Conservation (phyloP, 2,329 filamentous ascomycete genomes). For the Dissoconium aciculare region DNA sequence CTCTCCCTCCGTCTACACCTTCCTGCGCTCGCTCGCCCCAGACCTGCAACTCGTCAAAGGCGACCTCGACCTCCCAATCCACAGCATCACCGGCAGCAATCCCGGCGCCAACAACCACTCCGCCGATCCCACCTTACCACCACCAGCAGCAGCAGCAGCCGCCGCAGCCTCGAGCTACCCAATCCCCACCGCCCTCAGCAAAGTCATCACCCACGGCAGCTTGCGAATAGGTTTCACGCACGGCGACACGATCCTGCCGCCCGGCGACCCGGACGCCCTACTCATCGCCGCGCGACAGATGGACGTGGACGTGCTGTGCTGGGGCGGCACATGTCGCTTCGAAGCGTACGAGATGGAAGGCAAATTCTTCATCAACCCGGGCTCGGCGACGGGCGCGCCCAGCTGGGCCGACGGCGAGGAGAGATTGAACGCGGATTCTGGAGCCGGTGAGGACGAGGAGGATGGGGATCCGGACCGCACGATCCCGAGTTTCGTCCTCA, state of each 20-base stretch:
- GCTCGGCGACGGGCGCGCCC: slow-evolving; percentile 52
- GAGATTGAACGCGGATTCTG: slow-evolving; percentile 4
- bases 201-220: slow-evolving; percentile 54
- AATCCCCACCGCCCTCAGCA: slow-evolving; percentile 40
- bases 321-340: slow-evolving; percentile 55
- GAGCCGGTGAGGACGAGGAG: slow-evolving; percentile 29
- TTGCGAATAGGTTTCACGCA: slow-evolving; percentile 57
- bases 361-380: slow-evolving; percentile 57
- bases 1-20: slow-evolving; percentile 41
- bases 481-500: slow-evolving; percentile 84
- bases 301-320: slow-evolving; percentile 55
- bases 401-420: slow-evolving; percentile 35
- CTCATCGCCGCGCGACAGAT: slow-evolving; percentile 55
- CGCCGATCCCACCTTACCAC: slow-evolving; percentile 8
- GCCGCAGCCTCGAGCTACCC: slow-evolving; percentile 12
- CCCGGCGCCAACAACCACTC: slow-evolving; percentile 1
- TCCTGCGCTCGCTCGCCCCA: slow-evolving; percentile 40
- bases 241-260: slow-evolving; percentile 57
- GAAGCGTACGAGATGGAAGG: slow-evolving; percentile 59
- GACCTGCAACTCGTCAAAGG: slow-evolving; percentile 57
- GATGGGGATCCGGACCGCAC: slow-evolving; percentile 39
- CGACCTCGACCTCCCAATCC: slow-evolving; percentile 54
- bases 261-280: slow-evolving; percentile 49
- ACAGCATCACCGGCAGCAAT: slow-evolving; percentile 30
- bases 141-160: slow-evolving; percentile 8